Evolutionary conservation across 257 asterid genomes (phyloP).

Genomic region (Lycium ferocissimum): DNA sequence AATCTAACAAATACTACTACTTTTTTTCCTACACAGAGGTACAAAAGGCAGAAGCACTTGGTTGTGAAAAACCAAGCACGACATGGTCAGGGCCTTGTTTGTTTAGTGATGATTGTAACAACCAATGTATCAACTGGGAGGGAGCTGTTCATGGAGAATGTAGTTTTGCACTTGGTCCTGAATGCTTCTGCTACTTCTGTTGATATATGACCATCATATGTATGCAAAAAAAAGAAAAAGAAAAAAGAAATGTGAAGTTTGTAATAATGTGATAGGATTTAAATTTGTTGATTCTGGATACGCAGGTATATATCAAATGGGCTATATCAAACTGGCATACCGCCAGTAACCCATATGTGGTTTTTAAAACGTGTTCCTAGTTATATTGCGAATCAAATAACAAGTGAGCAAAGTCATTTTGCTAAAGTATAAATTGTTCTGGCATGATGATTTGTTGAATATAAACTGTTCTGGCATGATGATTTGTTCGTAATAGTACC

Average conservation of each 20-base stretch:
- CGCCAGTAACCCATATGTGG: too few species aligned
- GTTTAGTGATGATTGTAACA: slow-evolving; percentile 14
- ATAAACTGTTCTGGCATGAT: too few species aligned
- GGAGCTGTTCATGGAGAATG: slow-evolving; percentile 23
- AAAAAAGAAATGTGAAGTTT: neutral
- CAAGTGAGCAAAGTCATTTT: neutral
- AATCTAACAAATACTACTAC: neutral
- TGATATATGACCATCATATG: neutral
- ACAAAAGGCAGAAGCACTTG: slow-evolving; percentile 2
- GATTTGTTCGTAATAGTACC: too few species aligned
- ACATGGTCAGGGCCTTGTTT: slow-evolving; percentile 22
- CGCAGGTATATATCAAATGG: too few species aligned
- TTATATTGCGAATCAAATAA: neutral
- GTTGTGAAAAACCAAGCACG: slow-evolving; percentile 18
- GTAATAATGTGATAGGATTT: neutral
- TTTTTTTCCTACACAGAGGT: neutral
- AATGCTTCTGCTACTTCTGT: slow-evolving; percentile 18
- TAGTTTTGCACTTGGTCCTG: slow-evolving; percentile 24
- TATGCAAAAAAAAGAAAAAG: neutral
- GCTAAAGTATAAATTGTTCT: too few species aligned
- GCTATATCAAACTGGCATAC: too few species aligned
- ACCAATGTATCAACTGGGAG: slow-evolving; percentile 5
- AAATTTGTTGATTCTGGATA: too few species aligned
- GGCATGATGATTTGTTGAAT: too few species aligned
- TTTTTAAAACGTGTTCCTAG: too few species aligned